Evolutionary conservation across 768 basidiomycete genomes (phyloP), one percentile per base, ranked within the genome.

Genomic region (Leccinum disarticulatum): DNA sequence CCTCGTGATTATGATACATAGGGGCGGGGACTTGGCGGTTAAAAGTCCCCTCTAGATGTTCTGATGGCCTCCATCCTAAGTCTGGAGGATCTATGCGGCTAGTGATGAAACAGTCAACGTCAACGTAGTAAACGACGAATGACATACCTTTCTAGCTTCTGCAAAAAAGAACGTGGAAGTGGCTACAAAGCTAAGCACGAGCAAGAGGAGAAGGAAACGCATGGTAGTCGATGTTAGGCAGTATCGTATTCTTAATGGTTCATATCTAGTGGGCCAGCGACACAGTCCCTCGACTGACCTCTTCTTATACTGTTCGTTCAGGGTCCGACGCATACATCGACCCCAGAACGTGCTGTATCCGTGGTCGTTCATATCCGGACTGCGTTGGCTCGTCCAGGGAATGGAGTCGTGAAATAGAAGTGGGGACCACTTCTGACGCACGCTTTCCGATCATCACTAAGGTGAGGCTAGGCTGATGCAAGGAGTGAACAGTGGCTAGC

Each of bases 121-220:
- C 22, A 17, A 41, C 1, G 36, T 2, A 22, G 36, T 38, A 1
- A 22, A 57, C 54, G 13, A 19, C 55, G 61, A 58, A 54, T 41
- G 46, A 59, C 70, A 30, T 49, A 70, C 68, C 70, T 58, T 60
- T 67, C 59, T 66, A 56, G 62, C 68, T 59, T 70, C 68, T 62
- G 69, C 70, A 19, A 61, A 70, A 71, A 70, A 70, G 68, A 70
- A 70, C 38, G 68, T 71, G 59, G 68, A 70, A 50, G 53, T 54
- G 3, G 68, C 70, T 60, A 70, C 55, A 61, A 70, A 70, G 48
- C 70, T 71, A 1, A 70, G 68, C 51, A 70, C 68, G 53, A 71
- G 60, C 46, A 71, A 9, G 36, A 70, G 68, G 54, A 70, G 68
- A 61, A 71, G 62, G 62, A 61, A 71, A 36, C 68, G 68, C 68